Evolutionary conservation across 768 basidiomycete species (phyloP).

Genomic region (Suillus occidentalis): DNA sequence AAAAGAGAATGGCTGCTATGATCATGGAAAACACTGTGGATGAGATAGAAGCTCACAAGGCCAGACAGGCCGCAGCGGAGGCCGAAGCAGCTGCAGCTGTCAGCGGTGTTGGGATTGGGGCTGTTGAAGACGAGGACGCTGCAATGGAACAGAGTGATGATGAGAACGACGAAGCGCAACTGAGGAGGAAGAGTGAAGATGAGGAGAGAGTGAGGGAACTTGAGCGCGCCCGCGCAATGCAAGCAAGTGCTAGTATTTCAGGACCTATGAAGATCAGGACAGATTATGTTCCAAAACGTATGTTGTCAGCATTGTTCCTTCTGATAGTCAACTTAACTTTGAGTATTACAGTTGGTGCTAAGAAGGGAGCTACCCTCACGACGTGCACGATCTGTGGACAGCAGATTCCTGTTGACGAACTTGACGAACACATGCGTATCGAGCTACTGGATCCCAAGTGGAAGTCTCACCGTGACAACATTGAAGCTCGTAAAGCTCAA

Average conservation of each 20-base stretch:
- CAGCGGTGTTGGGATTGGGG: constrained; percentile 53
- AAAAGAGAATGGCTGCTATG: constrained; percentile 98
- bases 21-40: constrained; percentile 94
- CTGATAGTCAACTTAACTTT: constrained; percentile 7
- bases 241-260: constrained; percentile 73
- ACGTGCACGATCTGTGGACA: constrained; percentile 96
- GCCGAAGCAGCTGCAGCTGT: constrained; percentile 83
- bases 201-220: constrained; percentile 70
- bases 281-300: constrained; percentile 93
- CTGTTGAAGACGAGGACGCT: constrained; percentile 56
- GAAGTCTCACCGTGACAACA: constrained; percentile 90
- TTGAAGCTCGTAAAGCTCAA: constrained; percentile 89
- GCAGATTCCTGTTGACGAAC: constrained; percentile 91
- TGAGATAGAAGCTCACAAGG: constrained; percentile 80
- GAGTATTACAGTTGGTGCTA: constrained; percentile 55
- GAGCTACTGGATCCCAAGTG: constrained; percentile 96
- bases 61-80: constrained; percentile 81
- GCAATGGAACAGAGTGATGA: constrained; percentile 81
- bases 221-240: constrained; percentile 76
- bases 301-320: constrained; percentile 31
- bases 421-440: constrained; percentile 98
- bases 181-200: constrained; percentile 61
- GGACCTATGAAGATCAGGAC: constrained; percentile 93
- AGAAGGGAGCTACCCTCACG: constrained; percentile 65
- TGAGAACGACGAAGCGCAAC: constrained; percentile 67